Base-by-base conservation (phyloP, 192 early-diverging fungal species). In the Entomortierella chlamydospora region DNA sequence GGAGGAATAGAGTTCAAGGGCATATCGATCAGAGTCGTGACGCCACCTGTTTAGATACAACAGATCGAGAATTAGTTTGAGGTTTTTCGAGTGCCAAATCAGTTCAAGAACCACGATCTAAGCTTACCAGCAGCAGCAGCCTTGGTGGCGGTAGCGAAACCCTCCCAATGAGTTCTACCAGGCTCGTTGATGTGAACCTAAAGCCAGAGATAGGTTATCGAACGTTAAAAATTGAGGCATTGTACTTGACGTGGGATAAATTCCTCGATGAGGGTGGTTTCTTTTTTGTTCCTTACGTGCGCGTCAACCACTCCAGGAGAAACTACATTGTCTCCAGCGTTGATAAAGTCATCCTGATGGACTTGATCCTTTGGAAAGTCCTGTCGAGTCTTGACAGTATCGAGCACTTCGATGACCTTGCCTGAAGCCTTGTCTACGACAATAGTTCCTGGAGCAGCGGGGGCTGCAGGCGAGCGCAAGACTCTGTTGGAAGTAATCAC, bases 1-100 rank as follows among this genome's bases (percentile, higher is more conserved):
- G 92, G 91, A n/a, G 93, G 93, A 64, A 95, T 95, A 56, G 91
- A 91, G 87, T 95, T 95, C 65, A 95, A 86, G 22, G 93, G 93
- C 93, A 95, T 95, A 63, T 95, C 93, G 34, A 95, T 87, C 29
- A 95, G 87, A 1, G 93, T 93, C 0, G 92, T 95, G 30, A 91
- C 88, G 68, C 93, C 93, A 55, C 93, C 84, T 85, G 11, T n/a
- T 39, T 9, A 58, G 23, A 33, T 8, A 4, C 9, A 58, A 10
- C 34, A 37, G 34, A 37, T n/a, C n/a, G n/a, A n/a, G n/a, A n/a
- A n/a, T n/a, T n/a, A n/a, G n/a, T n/a, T n/a, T n/a, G n/a, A n/a
- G n/a, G n/a, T n/a, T n/a, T n/a, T n/a, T n/a, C n/a, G n/a, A n/a
- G n/a, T n/a, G n/a, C n/a, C n/a, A n/a, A n/a, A 10, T 37, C 10